phyloP scores from a whole-genome alignment of 73 alveolate genomes.

The Urostyla sp. region DNA sequence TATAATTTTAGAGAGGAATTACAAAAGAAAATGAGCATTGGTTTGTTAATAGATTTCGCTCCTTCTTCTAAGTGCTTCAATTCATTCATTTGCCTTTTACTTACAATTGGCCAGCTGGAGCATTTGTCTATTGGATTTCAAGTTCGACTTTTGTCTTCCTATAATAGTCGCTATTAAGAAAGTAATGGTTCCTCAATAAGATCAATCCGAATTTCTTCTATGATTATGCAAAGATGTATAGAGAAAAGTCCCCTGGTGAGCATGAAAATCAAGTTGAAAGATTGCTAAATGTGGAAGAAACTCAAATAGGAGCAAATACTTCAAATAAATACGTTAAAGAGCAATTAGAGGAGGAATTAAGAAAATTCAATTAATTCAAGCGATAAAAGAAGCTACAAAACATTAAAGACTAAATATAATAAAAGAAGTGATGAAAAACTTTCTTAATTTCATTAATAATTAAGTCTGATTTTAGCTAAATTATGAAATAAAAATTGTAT shows the following conservation, averaged over 20 bases:
- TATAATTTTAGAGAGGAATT: constrained; percentile 63
- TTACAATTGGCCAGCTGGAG: constrained; percentile 84
- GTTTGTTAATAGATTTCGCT: constrained; percentile 73
- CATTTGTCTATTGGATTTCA: constrained; percentile 73
- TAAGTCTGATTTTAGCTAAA: no score
- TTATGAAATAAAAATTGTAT: no score
- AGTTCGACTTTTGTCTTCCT: constrained; percentile 60
- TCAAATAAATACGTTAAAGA: constrained; percentile 50
- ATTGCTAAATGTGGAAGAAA: constrained; percentile 62
- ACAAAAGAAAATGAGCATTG: constrained; percentile 81
- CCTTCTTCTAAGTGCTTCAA: constrained; percentile 69
- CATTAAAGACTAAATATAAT: background rate
- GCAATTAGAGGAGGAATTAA: constrained; percentile 60
- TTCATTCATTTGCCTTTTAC: constrained; percentile 76
- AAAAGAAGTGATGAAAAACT: background rate
- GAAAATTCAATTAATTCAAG: constrained; percentile 44
- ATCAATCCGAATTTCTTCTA: constrained; percentile 77
- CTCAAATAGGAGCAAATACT: constrained; percentile 53
- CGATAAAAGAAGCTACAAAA: constrained; percentile 45
- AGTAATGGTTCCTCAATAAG: constrained; percentile 57
- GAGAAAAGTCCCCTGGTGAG: constrained; percentile 65
- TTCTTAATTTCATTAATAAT: background rate
- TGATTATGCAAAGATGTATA: constrained; percentile 68
- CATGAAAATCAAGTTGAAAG: constrained; percentile 75
- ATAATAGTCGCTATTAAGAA: constrained; percentile 25